phyloP scores from a whole-genome alignment of 2,329 filamentous ascomycete species.

The Alternaria rosae region DNA sequence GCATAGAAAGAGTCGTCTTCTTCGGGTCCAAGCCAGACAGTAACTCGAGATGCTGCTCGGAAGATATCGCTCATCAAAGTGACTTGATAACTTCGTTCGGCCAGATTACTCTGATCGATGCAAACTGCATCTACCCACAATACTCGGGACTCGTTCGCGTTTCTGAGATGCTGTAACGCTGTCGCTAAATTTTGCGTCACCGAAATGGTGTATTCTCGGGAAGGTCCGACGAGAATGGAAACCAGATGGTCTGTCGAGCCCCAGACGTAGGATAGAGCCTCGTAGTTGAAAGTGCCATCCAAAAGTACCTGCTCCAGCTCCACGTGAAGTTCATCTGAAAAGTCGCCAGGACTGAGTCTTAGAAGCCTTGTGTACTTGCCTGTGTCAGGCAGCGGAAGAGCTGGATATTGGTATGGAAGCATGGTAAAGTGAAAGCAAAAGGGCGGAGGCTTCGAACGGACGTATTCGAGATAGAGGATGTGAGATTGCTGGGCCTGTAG shows the following conservation, averaged over 20 bases:
- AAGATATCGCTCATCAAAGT: background rate
- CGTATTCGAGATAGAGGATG: background rate
- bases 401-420: background rate
- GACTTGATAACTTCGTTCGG: background rate
- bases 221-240: background rate
- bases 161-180: background rate
- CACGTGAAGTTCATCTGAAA: background rate
- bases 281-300: background rate
- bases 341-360: background rate
- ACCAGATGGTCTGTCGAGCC: background rate
- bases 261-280: background rate
- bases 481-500: background rate
- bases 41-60: background rate
- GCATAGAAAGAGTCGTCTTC: background rate
- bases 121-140: background rate
- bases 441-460: accelerated
- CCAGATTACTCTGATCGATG: background rate
- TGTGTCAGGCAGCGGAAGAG: background rate
- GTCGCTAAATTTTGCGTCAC: background rate
- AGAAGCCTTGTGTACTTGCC: background rate
- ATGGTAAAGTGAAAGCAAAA: accelerated
- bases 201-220: background rate
- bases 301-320: background rate
- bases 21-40: background rate
- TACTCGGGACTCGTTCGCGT: background rate